Evolutionary conservation across 495 filamentous ascomycete genomes (phyloP), one percentile per base, ranked within the genome.

Genomic region (Podospora fimiseda): DNA sequence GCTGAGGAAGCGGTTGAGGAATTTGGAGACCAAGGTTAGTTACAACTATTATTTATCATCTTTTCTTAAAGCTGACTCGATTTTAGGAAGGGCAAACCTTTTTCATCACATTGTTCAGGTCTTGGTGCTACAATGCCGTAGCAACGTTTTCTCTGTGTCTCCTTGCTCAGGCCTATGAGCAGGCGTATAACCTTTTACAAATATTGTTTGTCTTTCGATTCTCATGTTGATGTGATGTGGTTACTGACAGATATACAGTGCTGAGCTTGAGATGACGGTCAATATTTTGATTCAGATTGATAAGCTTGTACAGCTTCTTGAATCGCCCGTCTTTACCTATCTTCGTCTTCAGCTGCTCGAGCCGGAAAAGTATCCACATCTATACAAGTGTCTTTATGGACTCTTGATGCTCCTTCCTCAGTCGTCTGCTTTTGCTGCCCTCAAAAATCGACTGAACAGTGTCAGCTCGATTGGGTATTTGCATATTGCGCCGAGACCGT

Each of bases 201-300:
- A 95, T 97, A 50, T 96, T 99, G 90, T 95, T 64, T 60, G 82
- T 69, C 7, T 1, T 20, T 7, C 38, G 4, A 11, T 50, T 6
- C 15, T 43, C 20, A 33, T 23, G 20, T 3, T 50, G 52, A 60
- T 63, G 48, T 63, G 44, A 30, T 7, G 11, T 15, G 23, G 9
- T 43, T 5, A 23, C 11, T 14, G 0, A 9, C 8, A 2, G 30
- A 51, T 7, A 18, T 14, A 14, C 58, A 95, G 90, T 69, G 94
- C 90, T 47, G 94, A 99, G 56, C 80, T 99, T 21, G 94, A 99
- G 70, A 97, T 97, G 88, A 97, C 93, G 0, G 92, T 99, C 57
- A 95, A 93, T 56, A 93, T 96, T 72, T 82, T 99, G 50, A 97
- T 99, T 47, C 94, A 99, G 67, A 95, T 99, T 63, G 94, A 99